Evolutionary conservation across 768 basidiomycete species (phyloP).

Genomic region (Lentinula guzmanii): DNA sequence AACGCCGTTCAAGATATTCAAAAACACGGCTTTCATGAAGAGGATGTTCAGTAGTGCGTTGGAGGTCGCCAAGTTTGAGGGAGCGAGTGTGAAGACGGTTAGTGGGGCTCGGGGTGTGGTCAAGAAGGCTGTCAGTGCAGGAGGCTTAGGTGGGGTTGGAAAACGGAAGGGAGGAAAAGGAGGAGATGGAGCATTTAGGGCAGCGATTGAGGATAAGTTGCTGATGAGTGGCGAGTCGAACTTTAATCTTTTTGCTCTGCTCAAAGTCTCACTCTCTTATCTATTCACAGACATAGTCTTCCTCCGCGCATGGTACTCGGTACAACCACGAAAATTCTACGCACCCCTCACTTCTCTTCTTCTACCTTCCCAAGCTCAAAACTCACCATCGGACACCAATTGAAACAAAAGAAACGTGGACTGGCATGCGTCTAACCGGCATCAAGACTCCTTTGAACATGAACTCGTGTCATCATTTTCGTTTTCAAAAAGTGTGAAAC

Average conservation of each 20-base stretch:
- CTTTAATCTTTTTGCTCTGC: background rate
- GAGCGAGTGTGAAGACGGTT: slow-evolving; percentile 92
- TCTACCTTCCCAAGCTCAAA: slow-evolving; percentile 42
- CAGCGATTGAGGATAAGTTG: slow-evolving; percentile 97
- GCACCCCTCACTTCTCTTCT: slow-evolving; percentile 93
- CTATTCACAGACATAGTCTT: slow-evolving; percentile 76
- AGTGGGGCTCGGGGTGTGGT: slow-evolving; percentile 95
- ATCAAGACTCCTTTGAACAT: slow-evolving; percentile 71
- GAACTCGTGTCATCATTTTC: slow-evolving; percentile 46
- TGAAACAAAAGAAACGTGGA: slow-evolving; percentile 62
- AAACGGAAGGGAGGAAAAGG: slow-evolving; percentile 94
- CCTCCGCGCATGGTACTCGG: slow-evolving; percentile 93
- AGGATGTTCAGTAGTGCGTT: slow-evolving; percentile 94
- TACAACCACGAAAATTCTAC: slow-evolving; percentile 93
- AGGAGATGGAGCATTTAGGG: slow-evolving; percentile 92
- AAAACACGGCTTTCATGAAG: slow-evolving; percentile 97
- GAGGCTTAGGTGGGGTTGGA: slow-evolving; percentile 57
- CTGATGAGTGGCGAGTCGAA: slow-evolving; percentile 80
- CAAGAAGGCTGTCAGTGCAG: slow-evolving; percentile 80
- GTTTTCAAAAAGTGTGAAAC: too few relatives aligned
- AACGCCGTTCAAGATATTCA: slow-evolving; percentile 94
- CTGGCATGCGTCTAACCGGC: slow-evolving; percentile 94
- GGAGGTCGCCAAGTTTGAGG: slow-evolving; percentile 98
- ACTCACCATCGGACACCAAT: too few relatives aligned
- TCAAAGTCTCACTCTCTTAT: slow-evolving; percentile 1